Base-by-base conservation (phyloP, 2,329 filamentous ascomycete species). In the Tolypocladium ovalisporum region DNA sequence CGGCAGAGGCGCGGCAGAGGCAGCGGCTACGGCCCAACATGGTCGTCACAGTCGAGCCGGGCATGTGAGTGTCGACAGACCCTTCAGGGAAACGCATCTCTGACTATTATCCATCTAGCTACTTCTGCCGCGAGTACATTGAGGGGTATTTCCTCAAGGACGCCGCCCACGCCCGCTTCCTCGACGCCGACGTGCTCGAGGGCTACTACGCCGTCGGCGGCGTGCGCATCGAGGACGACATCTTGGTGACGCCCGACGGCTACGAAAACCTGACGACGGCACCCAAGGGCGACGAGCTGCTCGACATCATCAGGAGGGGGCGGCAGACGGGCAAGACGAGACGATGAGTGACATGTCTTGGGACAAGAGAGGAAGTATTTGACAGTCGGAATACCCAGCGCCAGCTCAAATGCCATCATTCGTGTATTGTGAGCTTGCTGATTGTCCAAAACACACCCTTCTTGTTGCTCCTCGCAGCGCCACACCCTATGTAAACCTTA, bases 151-250 rank as follows among this genome's bases (percentile, higher is more conserved):
- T 89, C 67, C 77, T 87, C 64, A 76, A 79, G 55, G 77, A 82
- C 58, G 73, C 78, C 2, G 73, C 76, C 57, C 84, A 87, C 67
- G 75, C 78, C 42, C 77, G 78, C 58, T 88, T 82, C 64, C 86
- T 94, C 65, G 80, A 92, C 70, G 74, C 75, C 62, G 75, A 78
- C 6, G 79, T 86, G 6, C 72, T 94, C 54, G 83, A 85, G 59
- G 76, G 75, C 61, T 93, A 88, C 70, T 93, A 89, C 76, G 75
- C 74, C 32, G 86, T 97, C 1, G 94, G 93, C 19, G 94, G 94
- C 37, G 90, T 96, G 32, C 82, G 94, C 52, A 95, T 97, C 60
- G 94, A 99, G 74, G 91, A 97, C 67, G 89, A 93, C 69, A 81
- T 97, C 42, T 77, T 94, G 27, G 85, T 97, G 53, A 94, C 88